These are phyloP conservation scores for Fragaria nilgerrensis DNA, from an alignment of 306 rosid species.

Conservation along the genomic window DNA sequence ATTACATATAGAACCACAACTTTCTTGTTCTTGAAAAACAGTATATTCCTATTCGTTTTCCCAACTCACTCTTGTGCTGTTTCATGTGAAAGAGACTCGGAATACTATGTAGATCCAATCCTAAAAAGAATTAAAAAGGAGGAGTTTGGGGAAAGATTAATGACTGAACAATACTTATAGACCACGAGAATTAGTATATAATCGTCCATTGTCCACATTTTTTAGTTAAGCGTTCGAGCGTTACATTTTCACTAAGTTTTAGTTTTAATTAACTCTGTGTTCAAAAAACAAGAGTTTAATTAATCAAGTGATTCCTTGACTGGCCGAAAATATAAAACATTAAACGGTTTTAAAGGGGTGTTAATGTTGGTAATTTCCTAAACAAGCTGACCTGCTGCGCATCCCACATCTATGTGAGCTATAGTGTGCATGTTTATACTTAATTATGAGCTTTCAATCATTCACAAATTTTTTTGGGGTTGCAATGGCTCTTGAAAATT, in stretches of 20 bases:
- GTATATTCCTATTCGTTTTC: neutral
- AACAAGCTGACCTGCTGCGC: neutral
- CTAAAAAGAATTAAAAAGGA: neutral
- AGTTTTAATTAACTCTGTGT: neutral
- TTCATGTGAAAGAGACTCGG: constrained; percentile 7
- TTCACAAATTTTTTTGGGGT: neutral
- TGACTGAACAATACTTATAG: neutral
- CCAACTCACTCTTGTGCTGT: constrained; percentile 1
- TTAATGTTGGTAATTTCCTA: neutral
- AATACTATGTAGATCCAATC: neutral
- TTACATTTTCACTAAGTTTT: neutral
- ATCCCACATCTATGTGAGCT: neutral
- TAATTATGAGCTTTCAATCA: constrained; percentile 6
- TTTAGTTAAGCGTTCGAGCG: neutral
- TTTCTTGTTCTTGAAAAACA: neutral
- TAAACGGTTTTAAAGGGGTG: neutral
- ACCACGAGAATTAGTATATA: neutral
- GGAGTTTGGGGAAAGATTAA: neutral
- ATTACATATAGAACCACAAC: neutral
- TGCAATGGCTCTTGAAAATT: constrained; percentile 10
- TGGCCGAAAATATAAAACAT: too few relatives aligned
- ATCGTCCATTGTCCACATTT: neutral
- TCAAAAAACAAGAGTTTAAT: too few relatives aligned
- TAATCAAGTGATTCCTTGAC: too few relatives aligned
- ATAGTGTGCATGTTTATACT: neutral